Evolutionary conservation across 169 alveolate species (phyloP).

Genomic region (Eimeria mitis): DNA sequence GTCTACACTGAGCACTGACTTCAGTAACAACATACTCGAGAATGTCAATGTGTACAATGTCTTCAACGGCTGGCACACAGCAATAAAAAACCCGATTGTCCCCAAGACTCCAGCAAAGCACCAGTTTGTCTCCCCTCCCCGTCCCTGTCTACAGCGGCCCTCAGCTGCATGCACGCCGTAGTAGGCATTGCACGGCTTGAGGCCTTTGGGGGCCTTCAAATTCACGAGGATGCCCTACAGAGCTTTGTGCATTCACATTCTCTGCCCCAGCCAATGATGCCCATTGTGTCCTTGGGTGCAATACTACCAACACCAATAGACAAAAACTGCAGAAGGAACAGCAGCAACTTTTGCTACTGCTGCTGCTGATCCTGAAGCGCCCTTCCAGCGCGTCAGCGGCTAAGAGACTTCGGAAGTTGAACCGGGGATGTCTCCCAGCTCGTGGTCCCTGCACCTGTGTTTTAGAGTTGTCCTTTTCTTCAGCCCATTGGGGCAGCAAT

Average conservation of each 20-base stretch:
- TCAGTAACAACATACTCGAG: no score
- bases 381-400: neutral
- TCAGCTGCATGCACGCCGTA: neutral
- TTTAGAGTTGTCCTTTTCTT: neutral
- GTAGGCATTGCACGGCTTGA: neutral
- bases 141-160: neutral
- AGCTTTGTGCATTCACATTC: neutral
- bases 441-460: neutral
- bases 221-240: neutral
- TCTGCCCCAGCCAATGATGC: neutral
- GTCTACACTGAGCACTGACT: no score
- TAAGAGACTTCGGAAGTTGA: neutral
- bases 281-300: neutral
- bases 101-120: neutral
- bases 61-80: neutral
- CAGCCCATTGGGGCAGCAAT: slow-evolving; percentile 22
- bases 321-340: neutral
- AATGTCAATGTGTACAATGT: neutral
- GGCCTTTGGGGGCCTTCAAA: neutral
- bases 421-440: neutral
- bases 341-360: neutral
- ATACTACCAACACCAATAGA: neutral
- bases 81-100: neutral
- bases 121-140: neutral
- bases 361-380: neutral